Evolutionary conservation across 2,329 filamentous ascomycete genomes (phyloP).

Genomic region (Aspergillus udagawae): DNA sequence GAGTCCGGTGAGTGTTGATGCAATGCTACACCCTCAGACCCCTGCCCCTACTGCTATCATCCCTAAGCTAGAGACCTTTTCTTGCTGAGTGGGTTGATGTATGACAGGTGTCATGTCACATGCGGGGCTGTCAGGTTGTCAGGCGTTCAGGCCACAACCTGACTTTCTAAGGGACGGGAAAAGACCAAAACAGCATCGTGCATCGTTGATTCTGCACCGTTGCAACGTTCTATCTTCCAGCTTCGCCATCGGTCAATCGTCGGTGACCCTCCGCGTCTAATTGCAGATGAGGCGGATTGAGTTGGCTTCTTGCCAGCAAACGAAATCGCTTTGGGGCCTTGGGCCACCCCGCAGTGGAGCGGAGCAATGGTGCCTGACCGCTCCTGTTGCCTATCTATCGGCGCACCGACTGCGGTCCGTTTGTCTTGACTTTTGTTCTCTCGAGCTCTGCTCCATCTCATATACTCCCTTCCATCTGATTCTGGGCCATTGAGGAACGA

Average conservation of each 20-base stretch:
- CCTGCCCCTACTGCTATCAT: too few relatives aligned
- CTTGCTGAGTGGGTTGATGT: too few relatives aligned
- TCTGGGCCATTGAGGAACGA: slow-evolving; percentile 8
- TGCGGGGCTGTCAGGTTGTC: neutral
- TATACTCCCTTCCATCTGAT: neutral
- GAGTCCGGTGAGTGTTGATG: neutral
- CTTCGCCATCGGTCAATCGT: neutral
- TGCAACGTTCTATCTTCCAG: neutral
- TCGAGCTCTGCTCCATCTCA: neutral
- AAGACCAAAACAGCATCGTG: neutral
- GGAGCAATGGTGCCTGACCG: slow-evolving; percentile 3
- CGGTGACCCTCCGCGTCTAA: neutral
- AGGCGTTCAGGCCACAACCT: neutral
- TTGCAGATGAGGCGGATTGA: neutral
- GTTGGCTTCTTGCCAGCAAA: neutral
- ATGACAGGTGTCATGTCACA: neutral
- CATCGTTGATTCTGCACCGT: neutral
- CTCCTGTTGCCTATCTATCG: neutral
- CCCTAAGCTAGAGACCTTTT: too few relatives aligned
- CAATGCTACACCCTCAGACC: too few relatives aligned
- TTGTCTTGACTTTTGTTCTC: too few relatives aligned
- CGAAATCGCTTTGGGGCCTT: neutral
- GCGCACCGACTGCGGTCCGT: neutral
- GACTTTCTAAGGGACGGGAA: neutral
- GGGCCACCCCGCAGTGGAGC: neutral